Percentiles rank a stretch among this genome's conserved stretches.
Evolutionary conservation across 495 filamentous ascomycete species (phyloP).

Genomic region (Entonaema liquescens): DNA sequence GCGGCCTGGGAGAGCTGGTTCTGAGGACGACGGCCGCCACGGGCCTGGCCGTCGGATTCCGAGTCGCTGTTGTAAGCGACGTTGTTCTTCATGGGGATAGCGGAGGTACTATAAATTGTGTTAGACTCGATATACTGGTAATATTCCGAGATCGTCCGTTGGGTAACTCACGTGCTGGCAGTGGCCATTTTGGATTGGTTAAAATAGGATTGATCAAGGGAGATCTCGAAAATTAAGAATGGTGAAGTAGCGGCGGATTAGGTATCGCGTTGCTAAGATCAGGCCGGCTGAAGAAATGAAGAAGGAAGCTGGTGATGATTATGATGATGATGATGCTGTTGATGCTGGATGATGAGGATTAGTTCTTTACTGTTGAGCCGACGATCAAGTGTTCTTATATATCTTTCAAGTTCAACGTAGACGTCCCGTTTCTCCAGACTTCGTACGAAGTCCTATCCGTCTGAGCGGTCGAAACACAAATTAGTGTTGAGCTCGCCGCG

Average conservation of each 20-base stretch:
- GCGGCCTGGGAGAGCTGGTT: conserved; percentile 38
- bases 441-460: neutral
- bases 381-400: conserved; percentile 33
- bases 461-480: conserved; percentile 25
- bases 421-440: conserved; percentile 31
- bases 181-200: conserved; percentile 41
- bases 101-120: conserved; percentile 25
- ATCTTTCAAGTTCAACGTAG: conserved; percentile 9
- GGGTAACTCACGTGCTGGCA: conserved; percentile 39
- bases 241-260: conserved; percentile 1
- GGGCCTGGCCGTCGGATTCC: conserved; percentile 41
- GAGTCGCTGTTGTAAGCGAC: conserved; percentile 44
- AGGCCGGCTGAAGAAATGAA: conserved; percentile 43
- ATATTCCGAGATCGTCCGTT: neutral
- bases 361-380: conserved; percentile 8
- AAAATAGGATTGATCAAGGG: conserved; percentile 21
- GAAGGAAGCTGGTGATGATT: conserved; percentile 7
- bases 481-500: conserved; percentile 26
- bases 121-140: conserved; percentile 8
- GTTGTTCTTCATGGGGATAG: conserved; percentile 45
- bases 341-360: conserved; percentile 33
- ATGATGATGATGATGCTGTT: conserved; percentile 5
- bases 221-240: conserved; percentile 37
- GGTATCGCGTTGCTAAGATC: conserved; percentile 19
- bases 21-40: conserved; percentile 42